These are phyloP conservation scores for Cladosporium cucumerinum DNA, from an alignment of 2,329 filamentous ascomycete genomes.

Conservation along the genomic window DNA sequence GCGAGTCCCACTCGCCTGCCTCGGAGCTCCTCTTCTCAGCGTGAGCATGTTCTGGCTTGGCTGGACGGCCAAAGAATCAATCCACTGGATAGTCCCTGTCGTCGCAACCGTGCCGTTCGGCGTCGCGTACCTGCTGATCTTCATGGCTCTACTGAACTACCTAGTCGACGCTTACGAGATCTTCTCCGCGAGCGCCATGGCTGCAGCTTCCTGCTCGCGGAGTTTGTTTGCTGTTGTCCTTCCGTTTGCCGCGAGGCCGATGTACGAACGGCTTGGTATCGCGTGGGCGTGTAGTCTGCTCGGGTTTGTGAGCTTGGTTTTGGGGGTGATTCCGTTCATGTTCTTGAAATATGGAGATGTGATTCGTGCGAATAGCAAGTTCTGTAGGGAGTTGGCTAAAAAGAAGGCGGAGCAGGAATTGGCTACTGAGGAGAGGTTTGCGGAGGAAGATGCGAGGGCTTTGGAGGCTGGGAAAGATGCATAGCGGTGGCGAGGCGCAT, in stretches of 20 bases:
- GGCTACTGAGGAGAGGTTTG: slow-evolving; percentile 6
- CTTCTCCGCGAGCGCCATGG: slow-evolving; percentile 74
- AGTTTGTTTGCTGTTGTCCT: slow-evolving; percentile 69
- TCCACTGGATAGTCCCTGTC: slow-evolving; percentile 46
- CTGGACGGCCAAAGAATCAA: slow-evolving; percentile 37
- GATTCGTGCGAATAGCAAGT: slow-evolving; percentile 57
- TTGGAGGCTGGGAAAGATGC: not conserved
- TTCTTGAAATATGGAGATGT: slow-evolving; percentile 54
- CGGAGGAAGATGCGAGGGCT: slow-evolving; percentile 10
- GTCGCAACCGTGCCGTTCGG: slow-evolving; percentile 44
- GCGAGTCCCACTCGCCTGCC: slow-evolving; percentile 66
- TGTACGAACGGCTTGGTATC: slow-evolving; percentile 68
- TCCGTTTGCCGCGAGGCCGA: slow-evolving; percentile 46
- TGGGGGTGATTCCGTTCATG: slow-evolving; percentile 57
- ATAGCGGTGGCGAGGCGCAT: not conserved
- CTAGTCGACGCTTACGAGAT: slow-evolving; percentile 64
- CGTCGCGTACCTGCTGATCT: slow-evolving; percentile 47
- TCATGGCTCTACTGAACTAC: slow-evolving; percentile 60
- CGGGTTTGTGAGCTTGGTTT: slow-evolving; percentile 47
- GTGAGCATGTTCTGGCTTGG: slow-evolving; percentile 43
- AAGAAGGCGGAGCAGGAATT: slow-evolving; percentile 40
- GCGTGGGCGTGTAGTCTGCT: slow-evolving; percentile 61
- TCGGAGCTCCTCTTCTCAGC: slow-evolving; percentile 56
- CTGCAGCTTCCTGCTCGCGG: slow-evolving; percentile 77
- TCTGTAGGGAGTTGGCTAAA: slow-evolving; percentile 59